Base-by-base conservation (phyloP, 495 filamentous ascomycete genomes). In the Penicillium herquei region DNA sequence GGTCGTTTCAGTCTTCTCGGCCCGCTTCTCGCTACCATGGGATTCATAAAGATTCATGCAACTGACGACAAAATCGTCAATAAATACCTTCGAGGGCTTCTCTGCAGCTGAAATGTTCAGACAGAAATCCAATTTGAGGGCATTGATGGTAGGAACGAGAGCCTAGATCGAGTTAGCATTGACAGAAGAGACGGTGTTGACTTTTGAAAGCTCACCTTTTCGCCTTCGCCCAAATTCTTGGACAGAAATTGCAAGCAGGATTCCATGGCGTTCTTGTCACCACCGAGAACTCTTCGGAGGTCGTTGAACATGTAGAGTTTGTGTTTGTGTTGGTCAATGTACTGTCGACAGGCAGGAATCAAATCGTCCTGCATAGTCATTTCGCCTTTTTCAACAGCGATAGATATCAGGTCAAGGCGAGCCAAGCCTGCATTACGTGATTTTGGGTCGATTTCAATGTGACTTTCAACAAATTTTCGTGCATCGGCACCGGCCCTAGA, bases 301-400 rank as follows among this genome's bases (percentile, higher is more conserved):
- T 86, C 84, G 34, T 72, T 69, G 48, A 84, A 85, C 50, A 78
- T 81, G 54, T 77, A 80, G 34, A 75, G 68, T 59, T 84, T 85
- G 31, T 69, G 66, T 6, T 76, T 75, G 51, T 75, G 76, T 9
- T 57, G 66, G 40, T 79, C 68, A 52, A 82, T 80, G 60, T 84
- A 84, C 47, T 70, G 62, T 46, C 75, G 68, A 46, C 72, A 78
- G 16, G 69, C 71, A 42, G 68, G 67, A 7, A 82, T 46, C 40
- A 82, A 50, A 31, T 46, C 13, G 7, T 71, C 69, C 16, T 71
- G 63, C 16, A 39, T 39, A 17, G 69, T 72, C 39, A 69, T 54
- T 6, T 64, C 64, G 16, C 71, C 77, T 6, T 56, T 59, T 33
- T 69, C 48, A 3, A 71, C 61, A 13, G 54, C 59, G 56, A 58